Base-by-base conservation (phyloP, 176 grass and related monocot genomes). In the Tillandsia fasciculata region DNA sequence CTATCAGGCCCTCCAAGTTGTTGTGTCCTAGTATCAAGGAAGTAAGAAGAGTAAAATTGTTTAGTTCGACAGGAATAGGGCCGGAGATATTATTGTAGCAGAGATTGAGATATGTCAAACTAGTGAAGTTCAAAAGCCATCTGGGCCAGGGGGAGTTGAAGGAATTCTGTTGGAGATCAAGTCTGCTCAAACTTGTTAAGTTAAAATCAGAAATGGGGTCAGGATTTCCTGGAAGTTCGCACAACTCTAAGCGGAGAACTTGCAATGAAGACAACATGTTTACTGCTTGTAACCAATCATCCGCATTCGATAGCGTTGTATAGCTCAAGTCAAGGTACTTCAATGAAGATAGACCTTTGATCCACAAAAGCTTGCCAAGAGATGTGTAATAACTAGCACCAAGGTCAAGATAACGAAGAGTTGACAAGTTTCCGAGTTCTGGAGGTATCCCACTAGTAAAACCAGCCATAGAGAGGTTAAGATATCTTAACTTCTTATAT, bases 391-490 rank as follows among this genome's bases (percentile, higher is more conserved):
- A n/a, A n/a, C n/a, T n/a, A n/a, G n/a, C n/a, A n/a, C n/a, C n/a
- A n/a, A n/a, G 20, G 20, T 20, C 20, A 20, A 20, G 20, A 20
- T 20, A 20, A 20, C 20, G 20, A 20, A 20, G n/a, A 47, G 75
- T 80, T 9, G 72, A 80, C 73, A 83, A 73, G 20, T 87, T 87
- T 76, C 85, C 73, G 4, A 87, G 20, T 11, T 83, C 71, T 1
- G 72, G 69, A 48, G 85, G 77, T 64, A 84, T 56, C 11, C 2
- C 61, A 5, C 85, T 81, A 18, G 14, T 23, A 51, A 88, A 80
- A 12, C 18, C 33, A 8, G 70, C 50, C 1, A 0, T 1, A 0
- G 75, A 78, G 2, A 84, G 65, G 64, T 84, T 53, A n/a, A 79
- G 76, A 66, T 79, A 75, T 42, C 42, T 75, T 65, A 84, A 59